Evolutionary conservation across 2,329 filamentous ascomycete genomes (phyloP).

Genomic region (Diatrype stigma): DNA sequence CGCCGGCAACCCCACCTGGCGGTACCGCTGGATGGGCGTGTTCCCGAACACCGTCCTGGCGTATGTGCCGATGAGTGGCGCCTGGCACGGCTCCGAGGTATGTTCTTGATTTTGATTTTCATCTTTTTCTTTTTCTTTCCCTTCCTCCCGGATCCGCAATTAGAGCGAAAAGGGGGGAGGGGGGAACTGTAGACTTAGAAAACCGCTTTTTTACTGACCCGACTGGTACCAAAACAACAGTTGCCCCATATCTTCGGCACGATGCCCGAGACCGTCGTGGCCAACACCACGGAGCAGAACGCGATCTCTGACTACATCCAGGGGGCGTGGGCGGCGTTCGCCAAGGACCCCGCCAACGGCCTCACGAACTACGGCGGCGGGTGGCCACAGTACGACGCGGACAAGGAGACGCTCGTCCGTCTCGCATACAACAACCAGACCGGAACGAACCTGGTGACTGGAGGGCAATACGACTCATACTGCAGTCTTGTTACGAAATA

Average conservation of each 20-base stretch:
- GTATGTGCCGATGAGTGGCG: neutral
- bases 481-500: too few species aligned
- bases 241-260: neutral
- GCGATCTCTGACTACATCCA: neutral
- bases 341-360: neutral
- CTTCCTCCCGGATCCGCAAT: too few species aligned
- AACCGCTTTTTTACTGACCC: too few species aligned
- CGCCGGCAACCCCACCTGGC: constrained; percentile 1
- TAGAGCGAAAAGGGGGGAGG: too few species aligned
- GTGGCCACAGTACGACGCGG: neutral
- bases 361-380: neutral
- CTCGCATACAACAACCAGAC: neutral
- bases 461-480: neutral
- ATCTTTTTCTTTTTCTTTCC: too few species aligned
- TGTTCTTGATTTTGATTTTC: too few species aligned
- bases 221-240: too few species aligned
- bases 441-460: neutral
- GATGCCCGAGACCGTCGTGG: neutral
- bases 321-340: neutral
- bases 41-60: neutral
- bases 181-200: too few species aligned
- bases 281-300: neutral
- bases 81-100: neutral
- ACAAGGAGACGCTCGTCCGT: neutral
- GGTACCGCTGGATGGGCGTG: constrained; percentile 3